Conservation (phyloP, 2,329 filamentous ascomycete species). For the Fusarium foetens region DNA sequence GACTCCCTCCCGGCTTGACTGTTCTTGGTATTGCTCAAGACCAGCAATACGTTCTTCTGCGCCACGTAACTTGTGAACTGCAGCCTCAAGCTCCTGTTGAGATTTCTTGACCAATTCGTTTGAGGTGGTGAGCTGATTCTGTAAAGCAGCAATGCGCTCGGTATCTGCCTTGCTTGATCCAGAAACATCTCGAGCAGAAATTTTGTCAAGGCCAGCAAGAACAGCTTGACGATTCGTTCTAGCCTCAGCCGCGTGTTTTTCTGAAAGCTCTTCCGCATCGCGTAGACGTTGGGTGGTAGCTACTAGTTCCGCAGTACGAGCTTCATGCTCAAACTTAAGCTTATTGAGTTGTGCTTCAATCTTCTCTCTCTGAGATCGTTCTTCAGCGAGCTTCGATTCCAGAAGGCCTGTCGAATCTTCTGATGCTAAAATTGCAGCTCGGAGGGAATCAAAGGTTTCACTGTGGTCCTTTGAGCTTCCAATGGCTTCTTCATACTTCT, state of each 20-base stretch:
- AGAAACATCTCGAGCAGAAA: slow-evolving; percentile 65
- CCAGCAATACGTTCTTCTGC: slow-evolving; percentile 98
- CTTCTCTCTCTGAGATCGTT: slow-evolving; percentile 78
- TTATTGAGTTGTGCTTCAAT: slow-evolving; percentile 80
- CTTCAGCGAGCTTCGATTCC: slow-evolving; percentile 85
- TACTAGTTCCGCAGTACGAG: slow-evolving; percentile 80
- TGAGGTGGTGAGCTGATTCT: slow-evolving; percentile 81
- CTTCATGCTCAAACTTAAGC: slow-evolving; percentile 85
- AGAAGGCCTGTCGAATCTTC: slow-evolving; percentile 79
- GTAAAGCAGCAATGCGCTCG: slow-evolving; percentile 77
- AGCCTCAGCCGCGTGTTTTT: slow-evolving; percentile 88
- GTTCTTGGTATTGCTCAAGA: slow-evolving; percentile 95
- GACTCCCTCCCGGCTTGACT: slow-evolving; percentile 92
- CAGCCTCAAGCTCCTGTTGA: slow-evolving; percentile 85
- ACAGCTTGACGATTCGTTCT: slow-evolving; percentile 85
- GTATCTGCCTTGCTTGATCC: slow-evolving; percentile 61
- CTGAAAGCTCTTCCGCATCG: slow-evolving; percentile 88
- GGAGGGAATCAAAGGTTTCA: slow-evolving; percentile 77
- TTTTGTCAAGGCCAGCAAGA: slow-evolving; percentile 81
- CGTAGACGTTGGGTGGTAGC: slow-evolving; percentile 76
- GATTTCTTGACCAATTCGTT: slow-evolving; percentile 87
- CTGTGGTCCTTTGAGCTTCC: slow-evolving; percentile 76
- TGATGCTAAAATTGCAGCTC: slow-evolving; percentile 81
- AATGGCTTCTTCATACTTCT: slow-evolving; percentile 73
- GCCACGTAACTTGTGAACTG: slow-evolving; percentile 87